Evolutionary conservation across 2,329 filamentous ascomycete genomes (phyloP), one percentile per base, ranked within the genome.

Genomic region (Cercospora beticola): DNA sequence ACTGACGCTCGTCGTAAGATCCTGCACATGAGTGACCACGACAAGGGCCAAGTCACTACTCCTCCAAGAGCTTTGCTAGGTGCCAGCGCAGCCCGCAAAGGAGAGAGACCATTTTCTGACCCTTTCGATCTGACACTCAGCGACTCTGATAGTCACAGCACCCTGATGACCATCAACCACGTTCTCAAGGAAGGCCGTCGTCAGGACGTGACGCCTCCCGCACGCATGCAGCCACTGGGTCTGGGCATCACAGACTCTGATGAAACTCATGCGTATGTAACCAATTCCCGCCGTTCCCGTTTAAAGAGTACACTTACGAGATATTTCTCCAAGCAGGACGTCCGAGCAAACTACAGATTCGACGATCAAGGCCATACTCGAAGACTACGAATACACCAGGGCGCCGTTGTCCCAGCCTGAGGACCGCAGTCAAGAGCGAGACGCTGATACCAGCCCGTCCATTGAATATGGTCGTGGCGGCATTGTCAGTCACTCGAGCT

Each of bases 301-400:
- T 64, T 75, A 40, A 69, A 77, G 75, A 77, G 71, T 69, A 68
- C 76, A 78, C 75, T 78, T 77, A 78, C 76, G 71, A 78, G 73
- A 70, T 73, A 69, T 71, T 76, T 76, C 67, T 70, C 71, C 66
- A 66, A 68, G 72, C 73, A 77, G 75, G 69, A 66, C 64, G 31
- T 68, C 61, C 52, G 70, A 69, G 33, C 62, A 59, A 21, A 70
- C 73, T 43, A 70, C 69, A 49, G 73, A 75, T 56, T 71, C 73
- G 21, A 75, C 75, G 5, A 69, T 77, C 58, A 66, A 63, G 28
- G 70, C 70, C 18, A 74, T 78, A 57, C 52, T 76, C 49, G 72
- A 71, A 12, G 66, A 64, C n/a, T 78, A 78, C 65, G 73, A 74
- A 57, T 73, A 76, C 68, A 73, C 74, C 21, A 64, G 70, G 57